Evolutionary conservation across 2,329 filamentous ascomycete species (phyloP), one percentile per base, ranked within the genome.

Genomic region (Helicocarpus griseus): DNA sequence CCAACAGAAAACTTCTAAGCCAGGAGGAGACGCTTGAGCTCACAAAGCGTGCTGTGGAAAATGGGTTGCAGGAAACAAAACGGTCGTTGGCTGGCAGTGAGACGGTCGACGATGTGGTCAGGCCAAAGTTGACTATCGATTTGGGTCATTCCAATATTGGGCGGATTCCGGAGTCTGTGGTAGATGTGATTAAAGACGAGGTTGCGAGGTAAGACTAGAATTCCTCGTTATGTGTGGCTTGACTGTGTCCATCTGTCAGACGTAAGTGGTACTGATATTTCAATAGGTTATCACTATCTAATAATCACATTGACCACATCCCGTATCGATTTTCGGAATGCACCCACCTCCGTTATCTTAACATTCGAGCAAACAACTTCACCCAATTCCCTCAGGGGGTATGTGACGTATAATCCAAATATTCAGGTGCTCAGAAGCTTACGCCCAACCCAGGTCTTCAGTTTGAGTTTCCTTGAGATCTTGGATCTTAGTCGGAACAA

Each of bases 401-500:
- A 74, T 56, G 81, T 73, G 48, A 50, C 49, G 33, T 29, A 55
- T 33, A 33, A 3, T 13, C 19, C 5, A 45, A 24, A 0, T 28
- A n/a, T 19, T 31, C 38, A 19, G 19, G 33, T 45, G 40, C 21
- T 45, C 31, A 7, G 24, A 53, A 52, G 51, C 61, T 67, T 54
- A 68, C 51, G 61, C 41, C 51, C 61, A 48, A 57, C n/a, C n/a
- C 64, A 95, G 89, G 80, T 97, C 53, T 90, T 91, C 65, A 83
- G 89, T 67, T 77, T 97, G 55, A 84, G 81, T 49, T 86, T 89
- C 31, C 79, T 97, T 51, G 90, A 97, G 70, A 95, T 96, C 53
- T 79, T 97, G 55, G 91, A 97, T 70, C 78, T 97, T 50, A 90
- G 89, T 65, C 82, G 87, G 60, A 97, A 97, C 66, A 88, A 86